A percentile compares a stretch with the other conserved stretches of the same genome.
Conservation (phyloP, 768 basidiomycete species). For the Cystoderma amianthinum region DNA sequence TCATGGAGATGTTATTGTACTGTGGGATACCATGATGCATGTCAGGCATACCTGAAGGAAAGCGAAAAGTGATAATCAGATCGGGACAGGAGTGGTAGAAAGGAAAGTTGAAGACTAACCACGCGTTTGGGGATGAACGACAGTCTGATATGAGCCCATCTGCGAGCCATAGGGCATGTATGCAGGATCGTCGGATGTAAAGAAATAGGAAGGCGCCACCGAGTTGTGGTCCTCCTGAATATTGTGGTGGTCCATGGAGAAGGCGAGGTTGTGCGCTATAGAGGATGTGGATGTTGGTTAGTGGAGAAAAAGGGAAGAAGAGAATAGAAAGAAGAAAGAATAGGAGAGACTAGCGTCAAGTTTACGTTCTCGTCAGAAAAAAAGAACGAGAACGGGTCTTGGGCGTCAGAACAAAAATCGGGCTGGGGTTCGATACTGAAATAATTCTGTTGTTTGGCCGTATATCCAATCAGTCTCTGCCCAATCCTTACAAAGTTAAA, state of each 20-base stretch:
- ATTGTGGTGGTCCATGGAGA: slow-evolving; percentile 39
- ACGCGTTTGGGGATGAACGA: slow-evolving; percentile 64
- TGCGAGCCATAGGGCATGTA: slow-evolving; percentile 51
- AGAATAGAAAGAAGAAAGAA: slow-evolving; percentile 26
- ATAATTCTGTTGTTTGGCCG: too few species aligned
- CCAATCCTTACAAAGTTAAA: too few species aligned
- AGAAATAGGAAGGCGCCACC: slow-evolving; percentile 45
- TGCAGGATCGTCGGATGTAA: slow-evolving; percentile 43
- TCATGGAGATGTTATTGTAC: slow-evolving; percentile 58
- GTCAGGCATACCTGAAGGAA: slow-evolving; percentile 56
- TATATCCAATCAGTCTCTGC: too few species aligned
- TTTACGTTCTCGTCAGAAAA: slow-evolving; percentile 9
- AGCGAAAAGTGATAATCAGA: slow-evolving; percentile 54
- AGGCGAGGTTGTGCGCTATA: slow-evolving; percentile 22
- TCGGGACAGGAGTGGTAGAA: slow-evolving; percentile 49
- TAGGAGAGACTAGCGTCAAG: slow-evolving; percentile 22
- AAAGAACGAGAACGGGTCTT: slow-evolving; percentile 15
- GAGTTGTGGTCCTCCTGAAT: slow-evolving; percentile 43
- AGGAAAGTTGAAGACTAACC: slow-evolving; percentile 31
- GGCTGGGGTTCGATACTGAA: too few species aligned
- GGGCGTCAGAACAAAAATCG: too few species aligned
- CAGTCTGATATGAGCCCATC: slow-evolving; percentile 41
- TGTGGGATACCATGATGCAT: slow-evolving; percentile 43
- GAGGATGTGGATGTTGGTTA: slow-evolving; percentile 9
- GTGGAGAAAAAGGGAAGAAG: slow-evolving; percentile 24